phyloP scores from a whole-genome alignment of 768 basidiomycete genomes.

The Mycena venus region DNA sequence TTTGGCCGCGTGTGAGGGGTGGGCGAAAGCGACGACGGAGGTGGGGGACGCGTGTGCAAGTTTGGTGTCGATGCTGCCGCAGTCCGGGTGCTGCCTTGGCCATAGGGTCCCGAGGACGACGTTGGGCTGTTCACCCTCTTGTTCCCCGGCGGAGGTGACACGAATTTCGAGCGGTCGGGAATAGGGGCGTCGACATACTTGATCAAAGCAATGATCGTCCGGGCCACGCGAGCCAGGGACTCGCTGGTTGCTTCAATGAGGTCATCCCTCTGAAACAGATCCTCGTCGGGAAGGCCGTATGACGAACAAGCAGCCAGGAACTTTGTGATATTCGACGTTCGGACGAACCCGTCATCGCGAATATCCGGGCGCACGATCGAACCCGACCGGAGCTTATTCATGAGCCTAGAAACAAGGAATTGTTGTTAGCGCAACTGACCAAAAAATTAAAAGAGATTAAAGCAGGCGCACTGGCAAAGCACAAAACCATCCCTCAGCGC shows the following conservation, averaged over 20 bases:
- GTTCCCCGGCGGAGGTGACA: slow-evolving; percentile 56
- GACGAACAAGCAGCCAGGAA: slow-evolving; percentile 83
- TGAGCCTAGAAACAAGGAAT: slow-evolving; percentile 61
- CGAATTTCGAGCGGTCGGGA: slow-evolving; percentile 60
- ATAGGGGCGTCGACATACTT: slow-evolving; percentile 69
- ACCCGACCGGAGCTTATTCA: slow-evolving; percentile 81
- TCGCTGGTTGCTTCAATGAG: slow-evolving; percentile 72
- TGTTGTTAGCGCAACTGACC: slow-evolving; percentile 25
- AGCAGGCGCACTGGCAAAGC: slow-evolving; percentile 85
- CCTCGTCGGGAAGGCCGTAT: slow-evolving; percentile 72
- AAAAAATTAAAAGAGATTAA: slow-evolving; percentile 32
- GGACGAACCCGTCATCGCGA: slow-evolving; percentile 75
- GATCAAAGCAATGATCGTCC: slow-evolving; percentile 78
- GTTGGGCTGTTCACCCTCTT: slow-evolving; percentile 37
- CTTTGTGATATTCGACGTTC: slow-evolving; percentile 79
- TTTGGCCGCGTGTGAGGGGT: slow-evolving; percentile 54
- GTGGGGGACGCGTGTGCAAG: slow-evolving; percentile 45
- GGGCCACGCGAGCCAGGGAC: slow-evolving; percentile 78
- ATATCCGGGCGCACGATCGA: slow-evolving; percentile 73
- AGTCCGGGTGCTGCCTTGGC: slow-evolving; percentile 53
- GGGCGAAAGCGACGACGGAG: slow-evolving; percentile 55
- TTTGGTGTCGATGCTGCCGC: slow-evolving; percentile 77
- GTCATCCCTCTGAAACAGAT: slow-evolving; percentile 78
- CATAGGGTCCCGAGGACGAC: slow-evolving; percentile 48
- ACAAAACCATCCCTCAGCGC: slow-evolving; percentile 88